Evolutionary conservation across 148 eudicot species (phyloP).

Genomic region (Rhododendron ovatum): DNA sequence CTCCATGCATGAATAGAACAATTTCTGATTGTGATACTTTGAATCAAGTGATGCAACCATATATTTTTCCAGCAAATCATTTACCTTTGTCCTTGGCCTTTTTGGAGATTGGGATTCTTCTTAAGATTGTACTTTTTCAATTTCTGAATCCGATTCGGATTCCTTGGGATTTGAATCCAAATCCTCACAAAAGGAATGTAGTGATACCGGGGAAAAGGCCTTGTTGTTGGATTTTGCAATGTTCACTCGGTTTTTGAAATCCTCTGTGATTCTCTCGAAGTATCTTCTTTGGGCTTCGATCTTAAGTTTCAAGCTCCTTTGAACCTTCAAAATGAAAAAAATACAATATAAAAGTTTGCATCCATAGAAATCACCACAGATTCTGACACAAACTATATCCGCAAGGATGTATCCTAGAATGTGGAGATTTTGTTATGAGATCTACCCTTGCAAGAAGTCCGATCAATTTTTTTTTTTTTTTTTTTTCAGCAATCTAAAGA

Average conservation of each 20-base stretch:
- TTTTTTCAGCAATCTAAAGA: too few relatives aligned
- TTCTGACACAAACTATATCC: too few relatives aligned
- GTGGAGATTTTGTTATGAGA: too few relatives aligned
- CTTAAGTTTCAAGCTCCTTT: slow-evolving; percentile 45
- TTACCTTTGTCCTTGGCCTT: slow-evolving; percentile 14
- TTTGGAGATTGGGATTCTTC: slow-evolving; percentile 25
- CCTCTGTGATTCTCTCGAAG: slow-evolving; percentile 32
- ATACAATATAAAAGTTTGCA: not conserved
- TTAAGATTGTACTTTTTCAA: slow-evolving; percentile 14
- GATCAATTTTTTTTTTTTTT: too few relatives aligned
- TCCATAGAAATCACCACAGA: too few relatives aligned
- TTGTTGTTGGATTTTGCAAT: slow-evolving; percentile 30
- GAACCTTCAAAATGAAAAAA: slow-evolving; percentile 23
- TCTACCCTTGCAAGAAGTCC: too few relatives aligned
- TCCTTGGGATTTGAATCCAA: slow-evolving; percentile 21
- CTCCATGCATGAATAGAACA: not conserved
- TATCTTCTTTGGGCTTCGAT: slow-evolving; percentile 45
- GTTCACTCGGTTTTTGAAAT: slow-evolving; percentile 23
- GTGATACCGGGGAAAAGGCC: slow-evolving; percentile 29
- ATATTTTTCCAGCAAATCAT: not conserved
- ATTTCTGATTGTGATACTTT: not conserved
- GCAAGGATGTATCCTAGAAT: too few relatives aligned
- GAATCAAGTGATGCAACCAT: not conserved
- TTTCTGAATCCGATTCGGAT: slow-evolving; percentile 30
- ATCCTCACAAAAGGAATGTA: slow-evolving; percentile 35